Evolutionary conservation across 1,284 basidiomycete species (phyloP), one percentile per base, ranked within the genome.

Genomic region (Puccinia triticina): DNA sequence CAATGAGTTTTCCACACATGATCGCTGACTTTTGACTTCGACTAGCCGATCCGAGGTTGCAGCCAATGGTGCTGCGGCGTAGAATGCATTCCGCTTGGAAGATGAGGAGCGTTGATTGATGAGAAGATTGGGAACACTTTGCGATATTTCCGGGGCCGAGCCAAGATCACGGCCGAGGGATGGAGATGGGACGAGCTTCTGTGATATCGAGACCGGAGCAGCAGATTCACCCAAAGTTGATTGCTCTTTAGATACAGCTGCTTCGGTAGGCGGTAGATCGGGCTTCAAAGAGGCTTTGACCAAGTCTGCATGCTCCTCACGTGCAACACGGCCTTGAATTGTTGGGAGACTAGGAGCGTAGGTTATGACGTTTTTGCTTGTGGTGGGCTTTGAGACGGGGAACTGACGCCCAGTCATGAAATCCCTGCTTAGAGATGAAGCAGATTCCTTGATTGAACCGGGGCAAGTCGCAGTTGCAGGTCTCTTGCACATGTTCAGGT

Each of bases 401-500:
- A 40, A 53, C 29, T 29, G 43, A 69, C 66, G 69, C 37, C 66
- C 66, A 29, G 16, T n/a, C 21, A 29, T 23, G 29, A 72, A 72
- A 5, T 72, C 69, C 7, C 12, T 48, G 43, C n/a, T 72, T 16
- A 75, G 32, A 26, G 55, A 43, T 23, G 34, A 75, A 26, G 37
- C 37, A 37, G 73, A 59, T 53, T 72, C 43, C 1, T 16, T 12
- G 16, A 2, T 37, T 72, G 46, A 37, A 23, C 73, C 73, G 16
- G 73, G 26, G 73, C 73, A 48, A 57, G 50, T 75, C 5, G 76
- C 76, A 21, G 76, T 78, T 23, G 76, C 76, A 50, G 76, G 76
- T 18, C 73, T 53, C 55, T 75, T 75, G 34, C 18, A 55, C 55
- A 34, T 48, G 21, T 26, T 34, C 10, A 59, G 5, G 32, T 75